These are phyloP conservation scores for Aspergillus sergii DNA, from an alignment of 2,329 filamentous ascomycete species.

Conservation along the genomic window DNA sequence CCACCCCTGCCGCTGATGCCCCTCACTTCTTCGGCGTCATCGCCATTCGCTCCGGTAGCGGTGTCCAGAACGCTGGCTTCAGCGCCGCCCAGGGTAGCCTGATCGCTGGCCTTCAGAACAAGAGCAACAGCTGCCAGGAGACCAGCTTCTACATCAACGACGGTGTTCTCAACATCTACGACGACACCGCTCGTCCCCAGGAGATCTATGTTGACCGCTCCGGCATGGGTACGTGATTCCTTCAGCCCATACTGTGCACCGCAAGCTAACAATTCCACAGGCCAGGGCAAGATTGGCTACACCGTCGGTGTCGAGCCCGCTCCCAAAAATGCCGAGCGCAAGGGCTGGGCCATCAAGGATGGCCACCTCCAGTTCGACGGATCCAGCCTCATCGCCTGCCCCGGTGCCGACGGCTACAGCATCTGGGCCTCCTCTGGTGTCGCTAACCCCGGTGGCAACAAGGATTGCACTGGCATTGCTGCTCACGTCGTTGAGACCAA, in stretches of 20 bases:
- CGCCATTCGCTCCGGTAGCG: conserved; percentile 53
- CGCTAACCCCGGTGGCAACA: conserved; percentile 33
- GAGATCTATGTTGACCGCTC: conserved; percentile 58
- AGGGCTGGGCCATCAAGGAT: conserved; percentile 51
- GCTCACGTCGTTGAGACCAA: conserved; percentile 27
- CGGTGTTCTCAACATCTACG: conserved; percentile 54
- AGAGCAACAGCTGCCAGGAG: conserved; percentile 54
- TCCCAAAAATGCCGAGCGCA: conserved; percentile 49
- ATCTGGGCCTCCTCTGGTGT: conserved; percentile 34
- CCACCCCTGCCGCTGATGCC: conserved; percentile 11
- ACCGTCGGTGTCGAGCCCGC: conserved; percentile 47
- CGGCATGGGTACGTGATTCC: conserved; percentile 56
- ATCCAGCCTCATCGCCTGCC: conserved; percentile 56
- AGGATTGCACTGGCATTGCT: conserved; percentile 37
- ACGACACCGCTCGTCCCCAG: conserved; percentile 48
- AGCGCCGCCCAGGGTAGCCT: conserved; percentile 51
- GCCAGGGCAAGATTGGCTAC: conserved; percentile 59
- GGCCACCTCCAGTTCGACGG: conserved; percentile 53
- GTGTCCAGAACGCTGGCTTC: conserved; percentile 51
- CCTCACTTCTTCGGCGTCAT: conserved; percentile 50
- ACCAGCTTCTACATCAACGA: conserved; percentile 57
- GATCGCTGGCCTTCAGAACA: conserved; percentile 46
- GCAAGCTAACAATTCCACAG: conserved; percentile 31
- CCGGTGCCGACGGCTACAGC: conserved; percentile 48
- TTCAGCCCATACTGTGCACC: background rate